phyloP scores from a whole-genome alignment of 768 basidiomycete genomes.

The Russula abietina region DNA sequence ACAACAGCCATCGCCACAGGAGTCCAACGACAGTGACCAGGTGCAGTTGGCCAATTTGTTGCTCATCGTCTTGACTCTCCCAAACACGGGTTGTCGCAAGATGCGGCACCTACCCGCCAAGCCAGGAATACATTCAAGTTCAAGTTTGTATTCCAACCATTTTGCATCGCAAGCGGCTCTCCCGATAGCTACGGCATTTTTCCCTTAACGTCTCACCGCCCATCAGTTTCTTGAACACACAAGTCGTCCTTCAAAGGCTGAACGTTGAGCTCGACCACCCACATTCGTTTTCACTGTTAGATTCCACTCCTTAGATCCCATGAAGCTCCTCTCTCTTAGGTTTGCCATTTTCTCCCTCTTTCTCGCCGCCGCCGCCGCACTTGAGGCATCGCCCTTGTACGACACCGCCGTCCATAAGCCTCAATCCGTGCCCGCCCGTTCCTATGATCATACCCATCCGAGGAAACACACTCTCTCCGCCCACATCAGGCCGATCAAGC shows the following conservation, averaged over 20 bases:
- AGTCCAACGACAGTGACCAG: not conserved
- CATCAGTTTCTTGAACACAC: not conserved
- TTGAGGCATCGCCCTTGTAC: conserved; percentile 4
- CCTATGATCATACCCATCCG: not conserved
- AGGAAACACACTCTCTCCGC: not conserved
- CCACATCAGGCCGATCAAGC: not conserved
- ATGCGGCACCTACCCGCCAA: not conserved
- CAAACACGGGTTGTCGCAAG: not conserved
- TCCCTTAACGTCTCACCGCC: not conserved
- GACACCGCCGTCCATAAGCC: not conserved
- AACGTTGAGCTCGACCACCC: not conserved
- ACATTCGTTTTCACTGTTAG: not conserved
- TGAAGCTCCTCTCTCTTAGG: conserved; percentile 13
- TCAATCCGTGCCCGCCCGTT: not conserved
- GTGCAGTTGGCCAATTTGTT: not conserved
- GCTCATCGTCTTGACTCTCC: not conserved
- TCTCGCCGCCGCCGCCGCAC: not conserved
- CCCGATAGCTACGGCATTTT: not conserved
- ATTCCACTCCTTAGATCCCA: not conserved
- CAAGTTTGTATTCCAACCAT: not conserved
- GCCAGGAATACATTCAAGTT: not conserved
- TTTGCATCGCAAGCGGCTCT: too few species aligned
- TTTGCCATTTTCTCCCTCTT: conserved; percentile 9
- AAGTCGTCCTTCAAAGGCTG: not conserved
- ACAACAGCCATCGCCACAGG: not conserved